Evolutionary conservation across 2,329 filamentous ascomycete species (phyloP), one percentile per base, ranked within the genome.

Genomic region (Massarina eburnea): DNA sequence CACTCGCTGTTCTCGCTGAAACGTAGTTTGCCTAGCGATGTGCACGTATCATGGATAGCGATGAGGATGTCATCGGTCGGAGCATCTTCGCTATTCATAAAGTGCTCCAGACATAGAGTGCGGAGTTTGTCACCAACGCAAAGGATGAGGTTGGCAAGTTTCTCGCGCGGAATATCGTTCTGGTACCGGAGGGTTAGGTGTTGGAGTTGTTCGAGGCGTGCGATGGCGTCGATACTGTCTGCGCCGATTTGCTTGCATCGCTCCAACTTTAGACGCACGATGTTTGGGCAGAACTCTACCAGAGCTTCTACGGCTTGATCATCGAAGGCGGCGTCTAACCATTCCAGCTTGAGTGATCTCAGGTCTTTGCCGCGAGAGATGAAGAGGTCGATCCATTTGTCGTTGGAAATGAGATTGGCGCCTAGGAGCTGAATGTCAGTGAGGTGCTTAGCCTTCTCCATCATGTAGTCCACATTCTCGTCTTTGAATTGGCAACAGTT

Each of bases 401-500:
- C 75, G 49, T 94, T 84, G 8, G 86, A 84, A 14, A 97, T 75
- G 1, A 97, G 81, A 55, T 96, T 97, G 8, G 89, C 84, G 9
- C 90, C 89, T 52, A 94, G 86, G 0, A 97, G 78, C 52, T 90
- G 88, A 34, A 97, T 76, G 45, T 83, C 79, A 48, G 84, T 80
- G n/a, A 96, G 75, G 8, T 80, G 71, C 39, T 83, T 80, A 39
- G 87, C 80, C 38, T 89, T 87, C 44, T 84, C 83, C 17, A 89
- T 76, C 61, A 96, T 80, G 66, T 92, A 96, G 41, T 89, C 82
- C 69, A 96, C 80, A 33, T 91, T 87, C 30, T 78, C 77, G 60
- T 96, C 88, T 70, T 95, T 96, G 76, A 96, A 86, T 63, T 96
- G 91, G 39, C 94, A 88, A n/a, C 86, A 89, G 60, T 91, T 92